Conservation (phyloP, 1,284 basidiomycete genomes). For the Sanghuangporus weigelae region DNA sequence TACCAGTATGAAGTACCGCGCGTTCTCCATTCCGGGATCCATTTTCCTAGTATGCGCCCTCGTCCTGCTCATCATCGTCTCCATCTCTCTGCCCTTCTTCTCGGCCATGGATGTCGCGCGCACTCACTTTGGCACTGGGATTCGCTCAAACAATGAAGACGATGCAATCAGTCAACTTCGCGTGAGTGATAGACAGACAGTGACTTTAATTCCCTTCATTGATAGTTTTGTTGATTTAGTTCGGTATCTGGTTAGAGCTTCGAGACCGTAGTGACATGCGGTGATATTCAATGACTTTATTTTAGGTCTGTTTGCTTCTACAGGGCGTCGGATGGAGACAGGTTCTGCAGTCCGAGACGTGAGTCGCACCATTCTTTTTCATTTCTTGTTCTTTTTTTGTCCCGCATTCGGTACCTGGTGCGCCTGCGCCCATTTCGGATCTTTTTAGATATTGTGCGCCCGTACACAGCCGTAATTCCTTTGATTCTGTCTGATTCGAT, state of each 20-base stretch:
- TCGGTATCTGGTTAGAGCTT: conserved; percentile 51
- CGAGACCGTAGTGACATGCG: not conserved
- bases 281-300: not conserved
- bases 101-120: conserved; percentile 60
- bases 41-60: conserved; percentile 59
- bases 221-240: conserved; percentile 31
- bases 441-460: not conserved
- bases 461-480: not conserved
- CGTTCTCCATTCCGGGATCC: conserved; percentile 32
- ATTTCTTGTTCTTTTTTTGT: not conserved
- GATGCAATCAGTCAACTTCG: conserved; percentile 41
- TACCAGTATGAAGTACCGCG: conserved; percentile 1
- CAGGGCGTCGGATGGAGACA: conserved; percentile 32
- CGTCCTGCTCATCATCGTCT: conserved; percentile 59
- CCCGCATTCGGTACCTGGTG: not conserved
- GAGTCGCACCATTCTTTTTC: not conserved
- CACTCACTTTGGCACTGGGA: conserved; percentile 38
- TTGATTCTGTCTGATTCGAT: not conserved
- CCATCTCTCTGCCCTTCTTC: conserved; percentile 65
- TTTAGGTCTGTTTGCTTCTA: conserved; percentile 55
- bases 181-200: conserved; percentile 36
- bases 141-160: conserved; percentile 27
- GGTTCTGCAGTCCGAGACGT: conserved; percentile 43
- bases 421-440: not conserved
- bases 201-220: not conserved